phyloP scores from a whole-genome alignment of 805 yeast genomes.

The Candida qinlingensis region DNA sequence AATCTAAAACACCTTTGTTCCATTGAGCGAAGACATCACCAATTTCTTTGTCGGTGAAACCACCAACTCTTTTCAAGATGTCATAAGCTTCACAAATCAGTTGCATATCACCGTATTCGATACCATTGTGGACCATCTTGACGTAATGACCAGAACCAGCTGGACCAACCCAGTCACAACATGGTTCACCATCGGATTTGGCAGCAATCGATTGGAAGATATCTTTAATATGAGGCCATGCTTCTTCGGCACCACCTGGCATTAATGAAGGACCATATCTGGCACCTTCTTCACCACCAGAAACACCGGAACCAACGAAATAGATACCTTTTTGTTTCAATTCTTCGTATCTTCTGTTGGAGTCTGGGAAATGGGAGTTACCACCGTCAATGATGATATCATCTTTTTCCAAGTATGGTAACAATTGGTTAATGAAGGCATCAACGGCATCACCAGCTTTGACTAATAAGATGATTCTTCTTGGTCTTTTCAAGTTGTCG shows the following conservation, averaged over 20 bases:
- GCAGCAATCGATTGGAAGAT: conserved; percentile 96
- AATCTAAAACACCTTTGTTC: conserved; percentile 97
- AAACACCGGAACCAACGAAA: conserved; percentile 98
- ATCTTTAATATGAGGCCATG: conserved; percentile 97
- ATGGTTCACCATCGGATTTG: conserved; percentile 96
- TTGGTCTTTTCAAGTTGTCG: conserved; percentile 90
- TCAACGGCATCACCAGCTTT: conserved; percentile 98
- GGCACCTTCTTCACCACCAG: conserved; percentile 99
- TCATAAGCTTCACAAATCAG: conserved; percentile 97
- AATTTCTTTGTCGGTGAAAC: conserved; percentile 84
- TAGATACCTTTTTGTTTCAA: conserved; percentile 80
- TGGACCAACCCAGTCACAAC: conserved; percentile 99
- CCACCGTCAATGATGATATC: conserved; percentile 99
- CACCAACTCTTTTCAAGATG: conserved; percentile 89
- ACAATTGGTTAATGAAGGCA: conserved; percentile 77
- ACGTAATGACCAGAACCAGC: conserved; percentile 99
- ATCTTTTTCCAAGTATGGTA: conserved; percentile 90
- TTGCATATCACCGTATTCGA: conserved; percentile 99
- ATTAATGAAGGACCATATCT: conserved; percentile 97
- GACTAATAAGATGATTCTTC: conserved; percentile 89
- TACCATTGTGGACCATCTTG: conserved; percentile 99
- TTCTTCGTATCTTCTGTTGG: conserved; percentile 94
- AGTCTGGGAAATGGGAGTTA: conserved; percentile 98
- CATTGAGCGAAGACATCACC: conserved; percentile 87
- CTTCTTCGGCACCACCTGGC: conserved; percentile 99